Evolutionary conservation across 768 basidiomycete species (phyloP).

Genomic region (Tylopilus sp.): DNA sequence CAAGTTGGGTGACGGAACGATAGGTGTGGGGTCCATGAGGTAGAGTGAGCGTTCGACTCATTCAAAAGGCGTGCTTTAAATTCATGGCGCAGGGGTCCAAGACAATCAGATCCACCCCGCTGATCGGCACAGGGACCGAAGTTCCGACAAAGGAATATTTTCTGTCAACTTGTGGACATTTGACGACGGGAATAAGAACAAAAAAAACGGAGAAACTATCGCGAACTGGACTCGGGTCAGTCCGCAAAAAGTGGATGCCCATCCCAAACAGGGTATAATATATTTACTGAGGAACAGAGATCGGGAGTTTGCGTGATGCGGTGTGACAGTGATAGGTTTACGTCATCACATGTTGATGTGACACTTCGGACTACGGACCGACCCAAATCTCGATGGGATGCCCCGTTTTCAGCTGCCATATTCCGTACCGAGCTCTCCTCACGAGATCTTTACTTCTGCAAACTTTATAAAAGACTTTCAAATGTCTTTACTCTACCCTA

Average conservation of each 20-base stretch:
- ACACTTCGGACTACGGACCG: constrained; percentile 34
- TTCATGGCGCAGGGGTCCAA: constrained; percentile 8
- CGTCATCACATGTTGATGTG: constrained; percentile 26
- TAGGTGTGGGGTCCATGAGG: constrained; percentile 54
- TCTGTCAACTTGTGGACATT: neutral
- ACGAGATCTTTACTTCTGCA: constrained; percentile 32
- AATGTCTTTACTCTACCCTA: constrained; percentile 25
- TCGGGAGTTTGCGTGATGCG: constrained; percentile 24
- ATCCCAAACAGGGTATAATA: constrained; percentile 23
- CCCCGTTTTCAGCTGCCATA: constrained; percentile 21
- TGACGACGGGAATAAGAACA: constrained; percentile 6
- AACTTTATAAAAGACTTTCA: constrained; percentile 32
- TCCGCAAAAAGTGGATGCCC: constrained; percentile 7
- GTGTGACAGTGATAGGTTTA: constrained; percentile 29
- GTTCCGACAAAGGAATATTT: constrained; percentile 16
- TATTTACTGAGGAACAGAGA: constrained; percentile 20
- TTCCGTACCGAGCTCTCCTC: constrained; percentile 30
- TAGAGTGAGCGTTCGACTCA: constrained; percentile 1
- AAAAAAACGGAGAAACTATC: constrained; percentile 9
- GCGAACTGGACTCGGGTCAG: constrained; percentile 11
- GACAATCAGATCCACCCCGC: constrained; percentile 23
- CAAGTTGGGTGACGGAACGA: constrained; percentile 47
- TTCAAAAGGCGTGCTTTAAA: constrained; percentile 19
- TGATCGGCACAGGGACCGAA: constrained; percentile 33
- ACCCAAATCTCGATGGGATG: constrained; percentile 11